Evolutionary conservation across 2,329 filamentous ascomycete species (phyloP).

Genomic region (Sclerotiophoma versabilis): DNA sequence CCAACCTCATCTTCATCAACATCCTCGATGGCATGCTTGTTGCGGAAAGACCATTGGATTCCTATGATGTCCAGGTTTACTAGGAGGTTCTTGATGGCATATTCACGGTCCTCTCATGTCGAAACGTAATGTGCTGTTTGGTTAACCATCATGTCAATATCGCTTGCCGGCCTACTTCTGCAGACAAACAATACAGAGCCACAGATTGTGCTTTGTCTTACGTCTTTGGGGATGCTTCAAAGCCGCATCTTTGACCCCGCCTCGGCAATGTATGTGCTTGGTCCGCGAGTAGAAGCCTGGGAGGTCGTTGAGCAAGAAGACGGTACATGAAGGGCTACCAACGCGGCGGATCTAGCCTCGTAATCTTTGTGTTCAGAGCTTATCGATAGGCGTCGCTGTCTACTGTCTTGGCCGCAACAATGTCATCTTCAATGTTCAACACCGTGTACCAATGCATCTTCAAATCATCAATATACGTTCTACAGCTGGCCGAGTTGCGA

Average conservation of each 20-base stretch:
- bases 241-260: constrained; percentile 12
- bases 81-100: background rate
- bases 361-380: constrained; percentile 1
- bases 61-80: background rate
- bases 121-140: background rate
- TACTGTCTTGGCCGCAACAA: background rate
- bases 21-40: background rate
- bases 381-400: constrained; percentile 1
- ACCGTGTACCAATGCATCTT: background rate
- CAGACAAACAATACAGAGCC: constrained; percentile 2
- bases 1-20: background rate
- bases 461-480: background rate
- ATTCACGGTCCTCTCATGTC: background rate
- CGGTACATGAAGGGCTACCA: constrained; percentile 3
- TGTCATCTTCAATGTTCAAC: background rate
- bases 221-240: constrained; percentile 16
- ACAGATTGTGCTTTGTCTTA: constrained; percentile 7
- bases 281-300: background rate
- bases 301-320: background rate
- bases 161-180: background rate
- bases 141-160: background rate
- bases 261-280: background rate
- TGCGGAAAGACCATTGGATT: constrained; percentile 5
- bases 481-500: background rate
- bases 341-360: background rate